These are phyloP conservation scores for Aspergillus sp. DNA, from an alignment of 2,329 filamentous ascomycete species.

Conservation along the genomic window DNA sequence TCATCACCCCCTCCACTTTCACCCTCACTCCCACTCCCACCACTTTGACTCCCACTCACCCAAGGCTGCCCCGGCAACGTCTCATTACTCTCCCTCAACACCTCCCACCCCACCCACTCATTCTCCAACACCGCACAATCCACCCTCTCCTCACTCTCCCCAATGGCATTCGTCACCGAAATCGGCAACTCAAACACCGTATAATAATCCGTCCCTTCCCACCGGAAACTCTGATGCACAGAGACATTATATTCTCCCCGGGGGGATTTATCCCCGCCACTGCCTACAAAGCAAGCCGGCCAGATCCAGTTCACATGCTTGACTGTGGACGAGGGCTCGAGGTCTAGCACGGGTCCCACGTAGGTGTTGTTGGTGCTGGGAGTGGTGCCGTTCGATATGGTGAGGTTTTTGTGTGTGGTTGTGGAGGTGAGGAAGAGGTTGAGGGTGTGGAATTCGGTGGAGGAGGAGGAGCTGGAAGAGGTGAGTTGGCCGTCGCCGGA, in stretches of 20 bases:
- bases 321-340: slow-evolving; percentile 68
- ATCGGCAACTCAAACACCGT: slow-evolving; percentile 72
- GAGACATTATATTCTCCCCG: slow-evolving; percentile 70
- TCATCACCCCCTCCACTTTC: neutral
- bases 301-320: slow-evolving; percentile 74
- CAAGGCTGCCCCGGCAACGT: slow-evolving; percentile 28
- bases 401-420: slow-evolving; percentile 65
- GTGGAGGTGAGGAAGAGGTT: slow-evolving; percentile 69
- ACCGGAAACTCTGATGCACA: slow-evolving; percentile 68
- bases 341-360: slow-evolving; percentile 62
- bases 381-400: slow-evolving; percentile 63
- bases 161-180: slow-evolving; percentile 66
- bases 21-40: neutral
- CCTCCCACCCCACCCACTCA: slow-evolving; percentile 14
- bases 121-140: slow-evolving; percentile 30
- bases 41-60: slow-evolving; percentile 8
- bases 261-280: slow-evolving; percentile 54
- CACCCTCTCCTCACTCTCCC: slow-evolving; percentile 24
- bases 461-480: slow-evolving; percentile 54
- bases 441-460: slow-evolving; percentile 63
- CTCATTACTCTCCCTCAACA: slow-evolving; percentile 23
- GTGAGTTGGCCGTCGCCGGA: slow-evolving; percentile 63
- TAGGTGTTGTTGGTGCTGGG: slow-evolving; percentile 44
- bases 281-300: slow-evolving; percentile 68
- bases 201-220: slow-evolving; percentile 65